Conservation (phyloP, 352 stramenopile species). For the Chrysophaeum taylorii region DNA sequence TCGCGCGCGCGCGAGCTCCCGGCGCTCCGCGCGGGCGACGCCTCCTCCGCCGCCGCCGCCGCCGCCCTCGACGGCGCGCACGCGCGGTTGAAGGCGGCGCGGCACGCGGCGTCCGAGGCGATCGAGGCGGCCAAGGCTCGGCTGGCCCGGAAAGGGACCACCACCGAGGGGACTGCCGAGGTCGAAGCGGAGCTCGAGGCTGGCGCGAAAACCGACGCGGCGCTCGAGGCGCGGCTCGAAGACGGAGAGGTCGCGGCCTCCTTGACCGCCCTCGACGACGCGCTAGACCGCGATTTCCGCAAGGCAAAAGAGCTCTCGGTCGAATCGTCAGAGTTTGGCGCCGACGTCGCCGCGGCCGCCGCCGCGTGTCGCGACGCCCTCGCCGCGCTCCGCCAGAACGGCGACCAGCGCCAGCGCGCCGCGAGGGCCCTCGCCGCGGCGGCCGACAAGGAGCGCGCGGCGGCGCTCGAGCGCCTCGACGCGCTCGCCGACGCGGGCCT, state of each 20-base stretch:
- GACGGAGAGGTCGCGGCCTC: background rate
- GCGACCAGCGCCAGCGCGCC: background rate
- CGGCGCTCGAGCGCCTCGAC: background rate
- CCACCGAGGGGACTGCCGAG: background rate
- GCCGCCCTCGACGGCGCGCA: background rate
- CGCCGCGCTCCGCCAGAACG: background rate
- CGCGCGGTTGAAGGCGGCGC: too few relatives aligned
- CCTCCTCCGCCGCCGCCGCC: too few relatives aligned
- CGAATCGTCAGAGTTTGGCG: background rate
- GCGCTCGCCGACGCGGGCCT: background rate
- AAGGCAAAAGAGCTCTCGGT: background rate
- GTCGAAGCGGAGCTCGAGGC: background rate
- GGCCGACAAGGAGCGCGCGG: background rate
- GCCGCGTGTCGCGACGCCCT: background rate
- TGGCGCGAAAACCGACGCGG: background rate
- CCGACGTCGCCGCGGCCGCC: background rate
- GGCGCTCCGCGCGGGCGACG: too few relatives aligned
- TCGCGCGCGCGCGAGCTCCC: too few relatives aligned
- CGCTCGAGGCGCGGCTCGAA: background rate
- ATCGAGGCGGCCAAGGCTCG: too few relatives aligned
- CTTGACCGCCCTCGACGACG: background rate
- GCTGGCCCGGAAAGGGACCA: background rate
- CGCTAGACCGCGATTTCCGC: constrained; percentile 2
- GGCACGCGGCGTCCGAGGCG: too few relatives aligned
- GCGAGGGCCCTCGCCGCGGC: background rate